Conservation (phyloP, 2,329 filamentous ascomycete genomes). For the Aspergillus sp. region DNA sequence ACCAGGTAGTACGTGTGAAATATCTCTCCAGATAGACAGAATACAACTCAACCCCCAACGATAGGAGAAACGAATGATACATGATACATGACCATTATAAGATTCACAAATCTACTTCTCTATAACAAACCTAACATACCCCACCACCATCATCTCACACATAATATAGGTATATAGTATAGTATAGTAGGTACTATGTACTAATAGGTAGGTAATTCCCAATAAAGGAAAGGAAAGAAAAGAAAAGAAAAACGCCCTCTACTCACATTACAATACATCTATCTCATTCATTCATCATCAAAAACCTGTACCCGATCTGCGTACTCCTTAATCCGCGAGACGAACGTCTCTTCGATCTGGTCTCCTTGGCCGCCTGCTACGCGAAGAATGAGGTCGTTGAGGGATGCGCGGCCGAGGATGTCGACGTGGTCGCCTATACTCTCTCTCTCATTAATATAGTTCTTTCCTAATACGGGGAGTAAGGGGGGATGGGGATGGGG, state of each 20-base stretch:
- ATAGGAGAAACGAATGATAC: no score
- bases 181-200: neutral
- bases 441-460: no score
- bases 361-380: conserved; percentile 85
- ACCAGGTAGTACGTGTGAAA: no score
- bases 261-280: neutral
- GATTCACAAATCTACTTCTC: no score
- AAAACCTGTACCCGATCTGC: conserved; percentile 80
- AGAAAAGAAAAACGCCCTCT: neutral
- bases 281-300: conserved; percentile 56
- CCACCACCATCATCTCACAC: no score
- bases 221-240: neutral
- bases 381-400: conserved; percentile 87
- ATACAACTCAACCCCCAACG: no score
- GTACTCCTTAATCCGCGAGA: conserved; percentile 81
- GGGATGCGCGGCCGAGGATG: conserved; percentile 81
- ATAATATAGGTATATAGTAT: neutral
- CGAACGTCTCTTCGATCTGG: conserved; percentile 72
- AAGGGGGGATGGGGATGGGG: no score
- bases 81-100: no score
- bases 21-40: no score
- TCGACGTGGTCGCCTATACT: conserved; percentile 86
- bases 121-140: no score
- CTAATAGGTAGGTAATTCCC: neutral
- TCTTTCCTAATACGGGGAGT: no score